Conservation (phyloP, 257 asterid species). For the Haberlea rhodopensis region DNA sequence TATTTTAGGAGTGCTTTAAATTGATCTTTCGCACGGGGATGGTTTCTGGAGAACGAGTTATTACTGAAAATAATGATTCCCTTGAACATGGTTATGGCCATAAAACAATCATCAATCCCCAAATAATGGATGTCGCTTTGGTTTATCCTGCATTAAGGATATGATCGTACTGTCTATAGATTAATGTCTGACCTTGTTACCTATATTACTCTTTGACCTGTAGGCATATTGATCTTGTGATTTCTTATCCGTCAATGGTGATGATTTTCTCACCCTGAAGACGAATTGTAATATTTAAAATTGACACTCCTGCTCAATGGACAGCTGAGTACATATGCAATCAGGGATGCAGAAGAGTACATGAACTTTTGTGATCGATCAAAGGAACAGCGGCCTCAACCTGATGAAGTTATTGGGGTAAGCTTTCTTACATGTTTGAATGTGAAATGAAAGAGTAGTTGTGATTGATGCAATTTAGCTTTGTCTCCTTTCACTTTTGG, state of each 20-base stretch:
- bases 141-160: too few species aligned
- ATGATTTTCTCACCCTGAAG: too few species aligned
- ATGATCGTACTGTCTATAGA: too few species aligned
- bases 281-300: slow-evolving; percentile 9
- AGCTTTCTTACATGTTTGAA: slow-evolving; percentile 23
- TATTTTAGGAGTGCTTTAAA: too few species aligned
- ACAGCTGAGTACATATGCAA: slow-evolving; percentile 87
- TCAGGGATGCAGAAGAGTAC: slow-evolving; percentile 98
- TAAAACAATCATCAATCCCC: too few species aligned
- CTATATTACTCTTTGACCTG: too few species aligned
- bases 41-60: too few species aligned
- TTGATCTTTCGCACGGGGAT: too few species aligned
- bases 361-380: slow-evolving; percentile 92
- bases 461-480: neutral
- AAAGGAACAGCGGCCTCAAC: slow-evolving; percentile 86
- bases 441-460: slow-evolving; percentile 14
- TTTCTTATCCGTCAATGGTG: slow-evolving; percentile 4
- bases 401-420: slow-evolving; percentile 96
- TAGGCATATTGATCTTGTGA: neutral
- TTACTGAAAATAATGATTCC: too few species aligned
- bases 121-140: too few species aligned
- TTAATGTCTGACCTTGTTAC: too few species aligned
- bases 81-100: too few species aligned
- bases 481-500: neutral
- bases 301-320: slow-evolving; percentile 14